A percentile compares a stretch with the other conserved stretches of the same genome.
Evolutionary conservation across 164 flowering plant genomes (phyloP).

Genomic region (Tetrastigma voinierianum): DNA sequence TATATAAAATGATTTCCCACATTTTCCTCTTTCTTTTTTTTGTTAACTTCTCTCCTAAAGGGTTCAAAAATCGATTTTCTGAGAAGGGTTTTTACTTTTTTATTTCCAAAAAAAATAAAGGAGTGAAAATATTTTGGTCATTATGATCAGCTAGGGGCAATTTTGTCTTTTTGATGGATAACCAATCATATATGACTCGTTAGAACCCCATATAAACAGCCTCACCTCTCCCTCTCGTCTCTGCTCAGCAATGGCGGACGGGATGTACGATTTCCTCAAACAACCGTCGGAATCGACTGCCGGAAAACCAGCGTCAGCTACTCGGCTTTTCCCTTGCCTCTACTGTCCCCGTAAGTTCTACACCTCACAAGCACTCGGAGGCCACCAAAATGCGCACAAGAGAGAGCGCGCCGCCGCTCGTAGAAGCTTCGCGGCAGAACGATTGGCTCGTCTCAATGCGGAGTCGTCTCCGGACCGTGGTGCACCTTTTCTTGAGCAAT

Average conservation of each 20-base stretch:
- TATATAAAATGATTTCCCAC: too few relatives aligned
- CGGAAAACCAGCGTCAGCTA: constrained; percentile 3
- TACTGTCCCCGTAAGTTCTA: constrained; percentile 59
- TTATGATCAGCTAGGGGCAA: background rate
- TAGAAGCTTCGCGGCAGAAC: constrained; percentile 14
- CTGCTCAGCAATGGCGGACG: constrained; percentile 35
- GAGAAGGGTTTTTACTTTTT: background rate
- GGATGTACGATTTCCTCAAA: constrained; percentile 33
- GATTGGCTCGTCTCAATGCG: background rate
- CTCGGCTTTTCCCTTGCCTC: constrained; percentile 44
- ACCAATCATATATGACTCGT: constrained; percentile 8
- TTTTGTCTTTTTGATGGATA: background rate
- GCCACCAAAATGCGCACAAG: constrained; percentile 81
- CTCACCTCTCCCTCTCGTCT: background rate
- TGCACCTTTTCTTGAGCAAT: background rate
- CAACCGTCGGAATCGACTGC: constrained; percentile 2
- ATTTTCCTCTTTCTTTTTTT: background rate
- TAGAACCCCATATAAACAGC: constrained; percentile 23
- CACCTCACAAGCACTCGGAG: constrained; percentile 76
- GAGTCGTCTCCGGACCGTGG: too few relatives aligned
- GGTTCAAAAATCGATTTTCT: too few relatives aligned
- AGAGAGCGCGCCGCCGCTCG: constrained; percentile 62
- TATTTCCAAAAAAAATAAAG: background rate
- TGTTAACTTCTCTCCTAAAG: too few relatives aligned
- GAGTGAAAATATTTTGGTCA: background rate